Base-by-base conservation (phyloP, 345 rosid species). In the Eucalyptus curtisii region DNA sequence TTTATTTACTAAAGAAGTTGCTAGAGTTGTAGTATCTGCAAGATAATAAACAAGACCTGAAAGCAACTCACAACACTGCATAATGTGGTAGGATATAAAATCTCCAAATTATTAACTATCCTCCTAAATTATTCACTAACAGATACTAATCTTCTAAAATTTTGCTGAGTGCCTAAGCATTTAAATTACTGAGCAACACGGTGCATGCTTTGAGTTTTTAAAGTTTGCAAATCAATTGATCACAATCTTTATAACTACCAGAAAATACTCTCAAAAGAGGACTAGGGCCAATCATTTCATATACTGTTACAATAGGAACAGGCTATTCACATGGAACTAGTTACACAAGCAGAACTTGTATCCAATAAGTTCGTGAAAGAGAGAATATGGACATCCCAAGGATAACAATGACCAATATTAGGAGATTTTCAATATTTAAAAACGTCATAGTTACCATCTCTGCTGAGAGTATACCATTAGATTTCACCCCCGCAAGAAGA, bases 401-500 rank as follows among this genome's bases (percentile, higher is more conserved):
- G 30, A 47, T 68, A 10, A 14, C 22, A 50, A 76, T 47, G 1
- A 64, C 33, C 19, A 33, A 37, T 31, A 16, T 30, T 48, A 68
- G 59, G 89, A 45, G 45, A 19, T 10, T 49, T 40, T 49, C 4
- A 6, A 68, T 40, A 50, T 42, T 4, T 40, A 40, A 64, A 86
- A 49, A 30, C 40, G 20, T 42, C 76, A 87, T 92, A 89, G 90
- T 96, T 95, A 96, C 99, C 99, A 97, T 97, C 95, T 97, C 99
- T 89, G 99, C 98, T 92, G 99, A 97, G 61, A 97, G 99, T 88
- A 97, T 92, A 92, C 99, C 98, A 92, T 95, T 92, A 91, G 99
- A 95, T 96, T 96, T 97, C 91, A 97, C 97, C 90, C 99, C 99
- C 8, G 96, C 99, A 76, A 96, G 99, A 88, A 97, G 96, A 91